phyloP scores from a whole-genome alignment of 2,329 filamentous ascomycete genomes.

The Scleromitrula shiraiana region DNA sequence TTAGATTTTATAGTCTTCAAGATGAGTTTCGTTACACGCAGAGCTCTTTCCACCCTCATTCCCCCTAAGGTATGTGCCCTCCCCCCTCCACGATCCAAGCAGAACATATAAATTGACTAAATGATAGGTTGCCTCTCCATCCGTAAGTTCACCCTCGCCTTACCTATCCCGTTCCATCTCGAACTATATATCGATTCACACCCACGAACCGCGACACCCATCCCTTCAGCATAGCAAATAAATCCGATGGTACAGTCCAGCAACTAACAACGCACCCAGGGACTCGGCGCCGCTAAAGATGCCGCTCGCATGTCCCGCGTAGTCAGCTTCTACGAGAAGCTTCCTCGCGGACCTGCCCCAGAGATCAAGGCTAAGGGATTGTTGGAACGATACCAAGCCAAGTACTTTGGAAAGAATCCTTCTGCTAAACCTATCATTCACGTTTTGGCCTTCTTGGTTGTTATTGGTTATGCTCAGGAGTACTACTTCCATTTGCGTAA shows the following conservation, averaged over 20 bases:
- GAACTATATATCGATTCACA: not conserved
- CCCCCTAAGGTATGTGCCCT: slow-evolving; percentile 77
- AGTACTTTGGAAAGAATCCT: slow-evolving; percentile 93
- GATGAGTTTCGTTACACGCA: slow-evolving; percentile 89
- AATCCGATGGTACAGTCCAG: not conserved
- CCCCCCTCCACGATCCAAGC: not conserved
- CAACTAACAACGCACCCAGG: slow-evolving; percentile 45
- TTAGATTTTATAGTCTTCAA: slow-evolving; percentile 37
- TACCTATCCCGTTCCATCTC: not conserved
- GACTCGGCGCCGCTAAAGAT: slow-evolving; percentile 89
- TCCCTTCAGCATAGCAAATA: not conserved
- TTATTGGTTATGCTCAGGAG: slow-evolving; percentile 89
- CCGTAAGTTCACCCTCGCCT: slow-evolving; percentile 23
- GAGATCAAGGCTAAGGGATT: slow-evolving; percentile 74
- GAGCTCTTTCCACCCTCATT: slow-evolving; percentile 95
- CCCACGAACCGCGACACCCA: not conserved
- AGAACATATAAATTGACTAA: slow-evolving; percentile 10
- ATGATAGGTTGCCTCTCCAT: slow-evolving; percentile 30
- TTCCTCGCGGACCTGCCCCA: slow-evolving; percentile 86
- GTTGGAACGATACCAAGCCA: slow-evolving; percentile 78
- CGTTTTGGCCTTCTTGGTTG: slow-evolving; percentile 67
- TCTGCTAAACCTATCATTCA: slow-evolving; percentile 82
- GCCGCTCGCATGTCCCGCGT: slow-evolving; percentile 96
- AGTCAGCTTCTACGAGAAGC: slow-evolving; percentile 97
- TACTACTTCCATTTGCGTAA: slow-evolving; percentile 99